These are phyloP conservation scores for Xylariaceae sp. DNA, from an alignment of 2,329 filamentous ascomycete species.

Conservation along the genomic window DNA sequence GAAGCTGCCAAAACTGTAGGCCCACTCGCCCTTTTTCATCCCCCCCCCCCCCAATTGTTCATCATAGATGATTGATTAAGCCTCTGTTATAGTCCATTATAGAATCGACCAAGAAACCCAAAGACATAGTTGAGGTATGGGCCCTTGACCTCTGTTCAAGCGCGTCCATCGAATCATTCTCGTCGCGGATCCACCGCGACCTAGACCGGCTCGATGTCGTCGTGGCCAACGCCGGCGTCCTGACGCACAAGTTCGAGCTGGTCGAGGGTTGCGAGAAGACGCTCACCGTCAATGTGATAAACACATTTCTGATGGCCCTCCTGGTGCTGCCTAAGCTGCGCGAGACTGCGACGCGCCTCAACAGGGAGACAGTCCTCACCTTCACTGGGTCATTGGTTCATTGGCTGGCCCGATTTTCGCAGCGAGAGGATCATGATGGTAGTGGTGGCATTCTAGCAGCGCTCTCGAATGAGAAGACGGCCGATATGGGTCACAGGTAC, in stretches of 20 bases:
- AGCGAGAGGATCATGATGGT: too few relatives aligned
- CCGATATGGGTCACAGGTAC: conserved; percentile 7
- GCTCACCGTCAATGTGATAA: conserved; percentile 45
- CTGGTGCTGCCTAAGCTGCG: conserved; percentile 39
- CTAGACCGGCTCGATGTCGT: conserved; percentile 41
- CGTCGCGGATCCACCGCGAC: conserved; percentile 19
- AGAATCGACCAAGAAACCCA: too few relatives aligned
- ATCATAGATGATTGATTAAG: too few relatives aligned
- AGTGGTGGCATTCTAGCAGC: conserved; percentile 7
- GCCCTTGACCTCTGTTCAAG: conserved; percentile 40
- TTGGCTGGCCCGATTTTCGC: conserved; percentile 12
- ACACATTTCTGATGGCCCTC: conserved; percentile 40
- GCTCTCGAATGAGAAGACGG: conserved; percentile 7
- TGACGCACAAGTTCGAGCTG: conserved; percentile 14
- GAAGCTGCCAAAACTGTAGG: conserved; percentile 33
- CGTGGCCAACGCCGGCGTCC: conserved; percentile 39
- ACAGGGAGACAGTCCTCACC: conserved; percentile 10
- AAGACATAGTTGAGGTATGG: conserved; percentile 41
- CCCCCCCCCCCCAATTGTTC: too few relatives aligned
- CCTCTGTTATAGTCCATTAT: too few relatives aligned
- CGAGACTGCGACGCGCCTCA: conserved; percentile 26
- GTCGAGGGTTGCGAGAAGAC: conserved; percentile 40
- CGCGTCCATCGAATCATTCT: conserved; percentile 36
- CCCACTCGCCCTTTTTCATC: conserved; percentile 22
- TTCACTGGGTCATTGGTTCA: conserved; percentile 18